Percentiles rank a stretch among this genome's conserved stretches.
Evolutionary conservation across 768 basidiomycete genomes (phyloP).

Genomic region (Mycena galericulata): DNA sequence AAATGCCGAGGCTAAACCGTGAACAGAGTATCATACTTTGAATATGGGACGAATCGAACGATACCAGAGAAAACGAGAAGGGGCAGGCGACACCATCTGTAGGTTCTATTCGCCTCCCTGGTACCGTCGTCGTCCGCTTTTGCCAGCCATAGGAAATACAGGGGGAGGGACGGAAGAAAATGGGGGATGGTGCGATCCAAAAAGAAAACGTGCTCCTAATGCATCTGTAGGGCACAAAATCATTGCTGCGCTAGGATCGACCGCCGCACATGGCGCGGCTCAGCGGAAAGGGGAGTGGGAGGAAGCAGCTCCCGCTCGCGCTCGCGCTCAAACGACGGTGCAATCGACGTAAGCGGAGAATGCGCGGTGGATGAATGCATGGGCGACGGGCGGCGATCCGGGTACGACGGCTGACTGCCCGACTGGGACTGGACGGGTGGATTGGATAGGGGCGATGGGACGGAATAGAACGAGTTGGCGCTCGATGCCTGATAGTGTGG

Average conservation of each 20-base stretch:
- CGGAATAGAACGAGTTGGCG: conserved; percentile 54
- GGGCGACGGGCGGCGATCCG: conserved; percentile 55
- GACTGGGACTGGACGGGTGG: conserved; percentile 48
- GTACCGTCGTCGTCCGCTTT: conserved; percentile 21
- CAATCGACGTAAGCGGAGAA: conserved; percentile 52
- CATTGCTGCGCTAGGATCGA: conserved; percentile 53
- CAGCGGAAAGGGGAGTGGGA: conserved; percentile 58
- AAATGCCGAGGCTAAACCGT: conserved; percentile 29
- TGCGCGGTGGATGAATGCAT: conserved; percentile 53
- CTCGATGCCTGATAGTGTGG: conserved; percentile 47
- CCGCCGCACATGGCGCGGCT: conserved; percentile 50
- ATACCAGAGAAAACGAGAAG: conserved; percentile 16
- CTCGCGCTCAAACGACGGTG: conserved; percentile 69
- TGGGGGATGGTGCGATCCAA: conserved; percentile 20
- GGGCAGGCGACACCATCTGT: background rate
- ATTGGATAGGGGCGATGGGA: conserved; percentile 65
- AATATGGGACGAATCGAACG: conserved; percentile 27
- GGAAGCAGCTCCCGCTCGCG: conserved; percentile 64
- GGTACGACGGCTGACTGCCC: conserved; percentile 45
- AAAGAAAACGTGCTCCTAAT: background rate
- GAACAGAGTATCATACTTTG: conserved; percentile 36
- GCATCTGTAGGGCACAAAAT: background rate
- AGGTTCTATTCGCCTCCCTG: conserved; percentile 17
- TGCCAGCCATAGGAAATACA: conserved; percentile 24
- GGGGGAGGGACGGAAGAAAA: conserved; percentile 5